phyloP scores from a whole-genome alignment of 768 basidiomycete species.

The Cyclocybe aegerita region DNA sequence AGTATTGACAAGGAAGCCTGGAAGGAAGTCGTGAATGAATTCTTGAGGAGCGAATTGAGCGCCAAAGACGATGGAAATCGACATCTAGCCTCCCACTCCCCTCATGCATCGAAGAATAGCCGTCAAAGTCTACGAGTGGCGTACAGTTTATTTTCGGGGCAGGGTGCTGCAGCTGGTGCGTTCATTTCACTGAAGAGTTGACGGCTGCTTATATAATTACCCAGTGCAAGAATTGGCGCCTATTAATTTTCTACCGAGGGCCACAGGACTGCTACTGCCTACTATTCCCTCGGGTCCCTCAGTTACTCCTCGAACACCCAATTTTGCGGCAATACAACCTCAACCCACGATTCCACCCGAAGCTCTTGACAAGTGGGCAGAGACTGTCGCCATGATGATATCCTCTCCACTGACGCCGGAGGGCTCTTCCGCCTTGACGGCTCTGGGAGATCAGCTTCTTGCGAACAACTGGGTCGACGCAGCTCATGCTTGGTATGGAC shows the following conservation, averaged over 20 bases:
- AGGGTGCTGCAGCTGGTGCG: constrained; percentile 75
- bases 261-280: constrained; percentile 38
- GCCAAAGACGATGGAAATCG: constrained; percentile 26
- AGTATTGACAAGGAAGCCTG: constrained; percentile 91
- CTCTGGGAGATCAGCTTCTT: constrained; percentile 81
- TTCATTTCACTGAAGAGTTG: constrained; percentile 6
- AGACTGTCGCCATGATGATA: constrained; percentile 81
- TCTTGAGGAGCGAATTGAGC: constrained; percentile 75
- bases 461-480: constrained; percentile 76
- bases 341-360: constrained; percentile 55
- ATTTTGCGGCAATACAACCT: constrained; percentile 46
- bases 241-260: constrained; percentile 48
- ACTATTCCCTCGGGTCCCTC: constrained; percentile 27
- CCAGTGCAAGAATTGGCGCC: constrained; percentile 77
- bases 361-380: constrained; percentile 77
- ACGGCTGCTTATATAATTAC: neutral
- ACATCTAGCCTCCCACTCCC: constrained; percentile 15
- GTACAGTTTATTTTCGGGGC: constrained; percentile 83
- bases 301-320: constrained; percentile 65
- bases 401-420: constrained; percentile 69
- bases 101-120: constrained; percentile 12
- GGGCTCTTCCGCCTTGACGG: constrained; percentile 71
- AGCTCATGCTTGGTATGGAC: constrained; percentile 84
- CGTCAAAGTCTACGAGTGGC: constrained; percentile 75
- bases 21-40: constrained; percentile 88